Evolutionary conservation across 2,329 filamentous ascomycete genomes (phyloP), one percentile per base, ranked within the genome.

Genomic region (Penicillium sp.): DNA sequence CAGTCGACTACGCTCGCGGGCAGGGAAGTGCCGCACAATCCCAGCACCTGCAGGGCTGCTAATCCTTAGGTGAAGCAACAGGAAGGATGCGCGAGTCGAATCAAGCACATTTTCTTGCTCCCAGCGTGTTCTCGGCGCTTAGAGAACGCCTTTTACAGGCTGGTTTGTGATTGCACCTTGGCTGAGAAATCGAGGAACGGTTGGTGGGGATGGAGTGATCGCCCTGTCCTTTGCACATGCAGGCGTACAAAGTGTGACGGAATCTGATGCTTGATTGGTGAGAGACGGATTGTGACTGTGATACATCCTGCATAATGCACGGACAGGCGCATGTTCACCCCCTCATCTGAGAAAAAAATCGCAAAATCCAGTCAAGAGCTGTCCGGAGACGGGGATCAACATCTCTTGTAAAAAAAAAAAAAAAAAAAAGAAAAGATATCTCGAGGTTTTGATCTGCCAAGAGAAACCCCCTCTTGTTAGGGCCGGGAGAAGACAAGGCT

Each of bases 271-370:
- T 58, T 60, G 63, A 66, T 61, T 68, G 65, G 64, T 56, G 61
- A 61, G 53, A 11, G 46, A 53, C 36, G 37, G 56, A 54, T 38
- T 67, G 69, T 71, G 69, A 73, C 50, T 71, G 69, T 72, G 70
- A 72, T 61, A 49, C 36, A 40, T 5, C 31, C 57, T 71, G 69
- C 69, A 71, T 44, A 17, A 49, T 61, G 61, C 58, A 65, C 59
- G 62, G 61, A 62, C 61, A 60, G 61, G 61, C 60, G 19, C 31
- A 36, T 17, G 16, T 37, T 28, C 22, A 48, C 37, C 53, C 53
- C 53, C 53, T 53, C 53, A 46, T 50, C 17, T 30, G 19, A 42
- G 38, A 3, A n/a, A 3, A n/a, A 12, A 26, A 22, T 25, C 17
- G 14, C n/a, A 17, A 50, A 26, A 25, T 33, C 36, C 25, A 7